A percentile compares a stretch with the other conserved stretches of the same genome.
Conservation (phyloP, 768 basidiomycete genomes). For the Boletus reticuloceps region DNA sequence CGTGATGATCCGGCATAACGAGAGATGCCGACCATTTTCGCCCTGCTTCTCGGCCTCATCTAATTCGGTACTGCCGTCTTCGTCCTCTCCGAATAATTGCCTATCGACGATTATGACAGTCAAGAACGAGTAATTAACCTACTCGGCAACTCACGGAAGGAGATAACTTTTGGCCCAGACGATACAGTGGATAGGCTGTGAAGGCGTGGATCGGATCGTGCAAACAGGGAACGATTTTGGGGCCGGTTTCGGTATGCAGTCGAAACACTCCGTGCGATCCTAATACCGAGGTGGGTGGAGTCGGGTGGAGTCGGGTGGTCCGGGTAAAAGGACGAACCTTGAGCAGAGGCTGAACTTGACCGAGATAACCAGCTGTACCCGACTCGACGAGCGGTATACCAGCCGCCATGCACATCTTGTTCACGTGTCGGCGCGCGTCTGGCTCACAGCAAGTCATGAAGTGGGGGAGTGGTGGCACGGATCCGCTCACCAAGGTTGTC, state of each 20-base stretch:
- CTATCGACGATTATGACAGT: constrained; percentile 37
- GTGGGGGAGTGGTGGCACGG: not conserved
- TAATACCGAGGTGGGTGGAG: constrained; percentile 28
- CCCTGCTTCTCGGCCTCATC: constrained; percentile 53
- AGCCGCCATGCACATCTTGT: constrained; percentile 96
- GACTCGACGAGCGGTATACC: constrained; percentile 90
- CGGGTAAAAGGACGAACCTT: constrained; percentile 50
- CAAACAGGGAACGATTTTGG: constrained; percentile 97
- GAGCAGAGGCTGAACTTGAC: constrained; percentile 92
- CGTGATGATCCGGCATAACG: not conserved
- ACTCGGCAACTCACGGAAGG: constrained; percentile 60
- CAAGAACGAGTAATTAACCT: not conserved
- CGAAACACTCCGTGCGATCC: constrained; percentile 93
- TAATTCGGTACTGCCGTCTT: constrained; percentile 76
- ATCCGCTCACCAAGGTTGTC: constrained; percentile 85
- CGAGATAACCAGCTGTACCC: constrained; percentile 95
- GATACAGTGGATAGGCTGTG: constrained; percentile 97
- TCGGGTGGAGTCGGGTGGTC: not conserved
- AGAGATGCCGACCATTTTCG: constrained; percentile 70
- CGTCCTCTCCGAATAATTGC: constrained; percentile 93
- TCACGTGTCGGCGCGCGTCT: constrained; percentile 96
- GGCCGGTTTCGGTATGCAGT: constrained; percentile 89
- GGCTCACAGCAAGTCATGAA: not conserved
- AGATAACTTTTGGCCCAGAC: constrained; percentile 99
- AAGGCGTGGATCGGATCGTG: constrained; percentile 95